phyloP scores from a whole-genome alignment of 306 rosid species.

The Argentina anserina region DNA sequence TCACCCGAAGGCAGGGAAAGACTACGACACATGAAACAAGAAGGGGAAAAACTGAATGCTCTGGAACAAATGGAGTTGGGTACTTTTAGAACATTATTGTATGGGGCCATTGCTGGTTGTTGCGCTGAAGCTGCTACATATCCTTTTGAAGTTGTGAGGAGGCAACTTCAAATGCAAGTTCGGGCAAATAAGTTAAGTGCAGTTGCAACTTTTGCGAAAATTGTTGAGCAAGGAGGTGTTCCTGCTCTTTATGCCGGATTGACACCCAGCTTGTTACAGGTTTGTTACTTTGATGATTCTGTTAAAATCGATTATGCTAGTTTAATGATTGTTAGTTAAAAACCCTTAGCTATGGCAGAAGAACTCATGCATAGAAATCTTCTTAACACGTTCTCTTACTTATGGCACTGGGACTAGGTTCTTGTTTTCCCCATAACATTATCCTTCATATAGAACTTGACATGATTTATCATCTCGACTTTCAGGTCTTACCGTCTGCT shows the following conservation, averaged over 20 bases:
- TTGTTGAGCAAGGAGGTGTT: constrained; percentile 80
- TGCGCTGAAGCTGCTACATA: constrained; percentile 95
- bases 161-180: constrained; percentile 90
- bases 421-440: background rate
- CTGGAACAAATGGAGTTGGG: constrained; percentile 92
- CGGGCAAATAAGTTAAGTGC: constrained; percentile 64
- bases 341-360: background rate
- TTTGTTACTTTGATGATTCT: constrained; percentile 13
- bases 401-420: background rate
- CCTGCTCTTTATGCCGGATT: constrained; percentile 93
- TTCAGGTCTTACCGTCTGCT: constrained; percentile 58
- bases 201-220: constrained; percentile 64
- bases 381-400: background rate
- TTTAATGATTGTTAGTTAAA: background rate
- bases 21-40: constrained; percentile 56
- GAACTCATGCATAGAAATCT: background rate
- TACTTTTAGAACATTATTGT: constrained; percentile 64
- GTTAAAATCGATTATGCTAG: too few species aligned
- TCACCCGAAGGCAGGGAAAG: constrained; percentile 88
- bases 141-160: constrained; percentile 97
- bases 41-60: constrained; percentile 67
- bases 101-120: constrained; percentile 89
- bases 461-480: background rate
- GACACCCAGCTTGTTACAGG: constrained; percentile 88
- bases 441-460: background rate